Percentiles rank a stretch among this genome's conserved stretches.
Evolutionary conservation across 73 alveolate genomes (phyloP).

Genomic region (Tetrahymena malaccensis): DNA sequence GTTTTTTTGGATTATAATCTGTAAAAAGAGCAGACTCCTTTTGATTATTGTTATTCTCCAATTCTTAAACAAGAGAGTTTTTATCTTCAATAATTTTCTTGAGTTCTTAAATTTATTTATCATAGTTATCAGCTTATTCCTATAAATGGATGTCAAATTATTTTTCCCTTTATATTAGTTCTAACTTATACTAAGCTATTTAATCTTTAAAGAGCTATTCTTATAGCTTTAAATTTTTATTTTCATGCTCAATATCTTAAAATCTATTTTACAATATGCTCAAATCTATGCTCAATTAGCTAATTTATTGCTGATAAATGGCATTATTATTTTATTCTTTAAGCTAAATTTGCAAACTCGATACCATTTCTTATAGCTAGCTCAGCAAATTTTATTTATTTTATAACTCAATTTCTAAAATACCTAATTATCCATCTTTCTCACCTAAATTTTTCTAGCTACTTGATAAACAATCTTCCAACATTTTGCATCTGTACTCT

Average conservation of each 20-base stretch:
- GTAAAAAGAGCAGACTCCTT: not conserved
- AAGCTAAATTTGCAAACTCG: not conserved
- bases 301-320: not conserved
- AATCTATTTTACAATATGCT: not conserved
- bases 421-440: not conserved
- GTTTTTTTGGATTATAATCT: not conserved
- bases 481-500: not conserved
- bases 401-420: not conserved
- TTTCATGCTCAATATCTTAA: not conserved
- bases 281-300: not conserved
- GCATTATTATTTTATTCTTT: not conserved
- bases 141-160: too few species aligned
- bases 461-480: not conserved
- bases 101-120: not conserved
- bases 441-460: not conserved
- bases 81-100: not conserved
- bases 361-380: not conserved
- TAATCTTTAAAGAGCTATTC: not conserved
- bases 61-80: not conserved
- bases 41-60: not conserved
- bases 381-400: not conserved
- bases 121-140: not conserved
- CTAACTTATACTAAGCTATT: too few species aligned
- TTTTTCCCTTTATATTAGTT: not conserved
- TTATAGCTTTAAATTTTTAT: not conserved